Base-by-base conservation (phyloP, 2,329 filamentous ascomycete genomes). In the Lecanoromycetidae sp. region DNA sequence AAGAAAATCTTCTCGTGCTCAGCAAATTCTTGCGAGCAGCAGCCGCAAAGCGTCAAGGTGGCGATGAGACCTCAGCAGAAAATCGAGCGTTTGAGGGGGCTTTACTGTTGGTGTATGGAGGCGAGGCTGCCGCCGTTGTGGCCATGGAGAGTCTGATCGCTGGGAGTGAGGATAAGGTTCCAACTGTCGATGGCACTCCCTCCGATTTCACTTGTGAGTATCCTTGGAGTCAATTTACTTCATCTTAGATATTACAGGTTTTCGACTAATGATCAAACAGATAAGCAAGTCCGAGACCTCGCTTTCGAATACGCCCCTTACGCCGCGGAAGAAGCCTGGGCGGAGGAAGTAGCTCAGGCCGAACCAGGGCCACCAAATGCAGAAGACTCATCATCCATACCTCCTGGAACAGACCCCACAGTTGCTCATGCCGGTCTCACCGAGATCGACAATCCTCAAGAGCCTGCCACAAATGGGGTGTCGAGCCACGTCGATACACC, bases 51-150 rank as follows among this genome's bases (percentile, higher is more conserved):
- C 71, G 78, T 54, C 73, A 73, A 49, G 64, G 69, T 33, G 74
- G 76, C 42, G 76, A 80, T 51, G 72, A 75, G 41, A 70, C 72
- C 45, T 71, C 72, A 3, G 67, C 71, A 13, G 74, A 80, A 56
- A 75, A 68, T 54, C 74, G 71, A 57, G 78, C 76, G 13, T 80
- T 81, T 52, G 78, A 82, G 63, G 77, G 76, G 50, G 76, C 75
- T 9, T 62, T 82, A 48, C 67, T 78, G 50, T 68, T 78, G 56
- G 74, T 81, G 26, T 82, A 82, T 55, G 77, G 76, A 52, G 78
- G 78, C 33, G 76, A 77, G 49, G 65, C 71, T 35, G 67, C 71
- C 53, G 76, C 78, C 26, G 75, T 82, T 10, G 66, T 67, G 25
- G 71, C 75, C 2, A 75, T 77, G 55, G 61, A 77, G 58, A 80